phyloP scores from a whole-genome alignment of 1,139 yeast genomes.

The Suhomyces bokatorum region DNA sequence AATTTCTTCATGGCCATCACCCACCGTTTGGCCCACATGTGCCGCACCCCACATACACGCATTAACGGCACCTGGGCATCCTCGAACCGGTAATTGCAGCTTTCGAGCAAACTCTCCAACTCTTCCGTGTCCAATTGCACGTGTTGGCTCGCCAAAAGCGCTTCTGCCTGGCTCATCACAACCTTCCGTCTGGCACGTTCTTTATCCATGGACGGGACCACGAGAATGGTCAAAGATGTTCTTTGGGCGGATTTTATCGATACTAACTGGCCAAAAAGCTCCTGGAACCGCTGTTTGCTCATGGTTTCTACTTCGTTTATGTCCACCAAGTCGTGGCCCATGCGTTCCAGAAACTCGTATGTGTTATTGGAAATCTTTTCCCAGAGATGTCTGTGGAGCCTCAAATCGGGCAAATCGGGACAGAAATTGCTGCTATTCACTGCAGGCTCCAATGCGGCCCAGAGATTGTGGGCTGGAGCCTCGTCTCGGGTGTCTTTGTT shows the following conservation, averaged over 20 bases:
- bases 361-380: conserved; percentile 49
- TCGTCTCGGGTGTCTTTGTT: conserved; percentile 6
- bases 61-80: conserved; percentile 16
- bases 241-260: conserved; percentile 38
- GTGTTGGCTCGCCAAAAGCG: conserved; percentile 44
- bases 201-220: conserved; percentile 30
- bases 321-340: conserved; percentile 40
- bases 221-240: conserved; percentile 31
- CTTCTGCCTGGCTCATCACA: conserved; percentile 38
- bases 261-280: conserved; percentile 33
- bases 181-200: conserved; percentile 32
- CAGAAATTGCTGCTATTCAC: conserved; percentile 29
- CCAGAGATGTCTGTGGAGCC: conserved; percentile 46
- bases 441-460: conserved; percentile 25
- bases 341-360: conserved; percentile 33
- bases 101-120: conserved; percentile 34
- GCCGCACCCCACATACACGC: neutral
- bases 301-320: conserved; percentile 18
- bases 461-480: conserved; percentile 22
- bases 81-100: conserved; percentile 35
- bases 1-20: neutral
- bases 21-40: conserved; percentile 1
- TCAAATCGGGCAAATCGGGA: conserved; percentile 27
- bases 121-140: conserved; percentile 39
- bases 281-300: conserved; percentile 31